phyloP scores from a whole-genome alignment of 2,329 filamentous ascomycete genomes.

The Lasiodiplodia citricola region DNA sequence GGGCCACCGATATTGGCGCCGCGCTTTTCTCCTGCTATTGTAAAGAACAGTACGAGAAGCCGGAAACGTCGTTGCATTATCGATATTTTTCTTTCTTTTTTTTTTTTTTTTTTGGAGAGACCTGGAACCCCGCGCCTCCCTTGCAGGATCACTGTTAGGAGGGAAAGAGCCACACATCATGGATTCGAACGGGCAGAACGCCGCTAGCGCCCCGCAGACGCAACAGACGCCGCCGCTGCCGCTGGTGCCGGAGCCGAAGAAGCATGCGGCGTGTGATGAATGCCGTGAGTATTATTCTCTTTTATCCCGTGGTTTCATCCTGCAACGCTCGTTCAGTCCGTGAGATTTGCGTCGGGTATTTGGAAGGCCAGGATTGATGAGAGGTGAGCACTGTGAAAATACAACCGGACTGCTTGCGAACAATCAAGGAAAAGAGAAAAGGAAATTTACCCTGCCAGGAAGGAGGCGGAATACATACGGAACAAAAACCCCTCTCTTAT shows the following conservation, averaged over 20 bases:
- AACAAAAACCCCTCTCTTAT: too few species aligned
- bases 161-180: not conserved
- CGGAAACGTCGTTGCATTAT: too few species aligned
- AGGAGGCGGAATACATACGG: too few species aligned
- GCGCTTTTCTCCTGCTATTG: not conserved
- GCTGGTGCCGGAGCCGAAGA: conserved; percentile 30
- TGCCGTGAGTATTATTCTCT: conserved; percentile 40
- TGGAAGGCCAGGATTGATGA: too few species aligned
- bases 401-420: too few species aligned
- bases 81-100: not conserved
- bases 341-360: too few species aligned
- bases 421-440: too few species aligned
- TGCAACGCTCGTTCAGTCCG: not conserved
- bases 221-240: conserved; percentile 2
- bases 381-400: too few species aligned
- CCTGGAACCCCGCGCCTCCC: not conserved
- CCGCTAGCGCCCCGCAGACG: not conserved
- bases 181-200: not conserved
- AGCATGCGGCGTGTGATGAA: conserved; percentile 49
- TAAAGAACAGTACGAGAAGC: not conserved
- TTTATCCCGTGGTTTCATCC: not conserved
- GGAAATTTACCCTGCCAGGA: too few species aligned
- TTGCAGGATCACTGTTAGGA: not conserved
- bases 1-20: not conserved
- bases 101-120: not conserved